These are phyloP conservation scores for Cichorium intybus DNA, from an alignment of 140 eudicot genomes.

Conservation along the genomic window DNA sequence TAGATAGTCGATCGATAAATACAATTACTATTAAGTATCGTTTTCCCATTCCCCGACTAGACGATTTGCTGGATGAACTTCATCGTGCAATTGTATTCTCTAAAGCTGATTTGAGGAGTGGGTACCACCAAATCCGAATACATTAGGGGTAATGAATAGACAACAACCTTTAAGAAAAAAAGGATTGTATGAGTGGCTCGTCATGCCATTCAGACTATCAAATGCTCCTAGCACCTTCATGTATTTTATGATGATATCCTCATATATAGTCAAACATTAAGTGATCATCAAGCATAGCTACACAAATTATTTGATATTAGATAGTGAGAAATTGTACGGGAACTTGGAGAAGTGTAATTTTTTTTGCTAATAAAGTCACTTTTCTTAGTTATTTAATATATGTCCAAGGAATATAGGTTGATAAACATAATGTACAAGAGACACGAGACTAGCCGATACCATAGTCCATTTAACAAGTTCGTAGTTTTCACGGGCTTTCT, in stretches of 20 bases:
- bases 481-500: background rate
- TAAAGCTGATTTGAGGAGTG: background rate
- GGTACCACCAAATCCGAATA: background rate
- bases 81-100: background rate
- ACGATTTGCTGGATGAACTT: background rate
- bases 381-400: background rate
- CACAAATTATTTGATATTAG: too few relatives aligned
- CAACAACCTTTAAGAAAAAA: background rate
- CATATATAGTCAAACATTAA: background rate
- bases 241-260: background rate
- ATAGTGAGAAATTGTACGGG: background rate
- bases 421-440: background rate
- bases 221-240: background rate
- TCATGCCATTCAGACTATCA: background rate
- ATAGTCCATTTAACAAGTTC: background rate
- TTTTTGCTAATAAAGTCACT: conserved; percentile 2
- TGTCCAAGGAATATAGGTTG: background rate
- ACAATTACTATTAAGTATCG: background rate
- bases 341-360: background rate
- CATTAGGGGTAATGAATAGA: background rate
- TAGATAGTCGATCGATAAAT: background rate
- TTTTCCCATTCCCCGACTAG: background rate
- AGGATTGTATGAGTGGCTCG: background rate
- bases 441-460: background rate
- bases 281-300: too few relatives aligned